Evolutionary conservation across 2,329 filamentous ascomycete species (phyloP).

Genomic region (Colletotrichum karsti): DNA sequence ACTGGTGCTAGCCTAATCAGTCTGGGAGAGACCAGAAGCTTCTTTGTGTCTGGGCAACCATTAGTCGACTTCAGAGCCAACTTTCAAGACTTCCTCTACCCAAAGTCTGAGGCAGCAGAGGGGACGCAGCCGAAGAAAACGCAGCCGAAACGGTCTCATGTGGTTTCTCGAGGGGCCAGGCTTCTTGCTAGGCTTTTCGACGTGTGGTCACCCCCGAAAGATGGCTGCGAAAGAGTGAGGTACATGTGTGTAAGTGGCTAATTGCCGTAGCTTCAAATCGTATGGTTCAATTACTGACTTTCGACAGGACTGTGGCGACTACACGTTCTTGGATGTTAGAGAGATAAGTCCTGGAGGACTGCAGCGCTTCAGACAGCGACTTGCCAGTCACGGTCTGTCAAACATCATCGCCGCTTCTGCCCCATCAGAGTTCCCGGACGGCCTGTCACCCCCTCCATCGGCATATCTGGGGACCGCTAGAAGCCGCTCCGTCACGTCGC

Average conservation of each 20-base stretch:
- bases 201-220: not conserved
- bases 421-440: not conserved
- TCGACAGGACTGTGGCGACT: not conserved
- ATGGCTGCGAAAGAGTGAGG: not conserved
- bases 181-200: not conserved
- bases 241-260: not conserved
- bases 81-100: not conserved
- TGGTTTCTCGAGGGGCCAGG: not conserved
- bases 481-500: not conserved
- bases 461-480: not conserved
- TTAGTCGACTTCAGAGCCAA: not conserved
- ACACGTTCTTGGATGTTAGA: not conserved
- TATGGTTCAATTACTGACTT: not conserved
- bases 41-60: not conserved
- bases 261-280: not conserved
- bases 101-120: not conserved
- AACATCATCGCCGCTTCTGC: not conserved
- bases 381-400: not conserved
- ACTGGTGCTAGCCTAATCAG: fast-evolving
- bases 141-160: not conserved
- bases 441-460: not conserved
- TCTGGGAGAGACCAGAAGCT: not conserved
- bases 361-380: not conserved
- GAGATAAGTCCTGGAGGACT: not conserved
- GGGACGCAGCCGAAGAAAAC: fast-evolving